Evolutionary conservation across 768 basidiomycete genomes (phyloP).

Genomic region (Hericium rajendrae): DNA sequence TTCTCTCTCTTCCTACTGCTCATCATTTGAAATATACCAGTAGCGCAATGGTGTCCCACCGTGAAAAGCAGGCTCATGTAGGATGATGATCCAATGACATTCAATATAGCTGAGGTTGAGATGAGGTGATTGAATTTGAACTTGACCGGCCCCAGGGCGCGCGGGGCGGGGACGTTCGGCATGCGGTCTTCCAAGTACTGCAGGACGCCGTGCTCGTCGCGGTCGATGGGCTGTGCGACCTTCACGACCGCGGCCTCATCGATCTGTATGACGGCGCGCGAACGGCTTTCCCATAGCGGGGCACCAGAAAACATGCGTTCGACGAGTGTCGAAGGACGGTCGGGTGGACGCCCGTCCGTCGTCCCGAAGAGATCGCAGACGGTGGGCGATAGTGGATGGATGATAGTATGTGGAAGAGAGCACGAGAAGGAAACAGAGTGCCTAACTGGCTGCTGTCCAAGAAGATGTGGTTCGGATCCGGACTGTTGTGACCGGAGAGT

Average conservation of each 20-base stretch:
- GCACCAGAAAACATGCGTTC: neutral
- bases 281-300: conserved; percentile 2
- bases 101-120: too few species aligned
- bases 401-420: too few species aligned
- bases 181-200: conserved; percentile 4
- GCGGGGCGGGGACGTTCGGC: neutral
- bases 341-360: neutral
- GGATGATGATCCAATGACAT: too few species aligned
- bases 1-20: too few species aligned
- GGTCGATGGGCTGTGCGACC: conserved; percentile 4
- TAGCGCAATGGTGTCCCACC: too few species aligned
- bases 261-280: conserved; percentile 8
- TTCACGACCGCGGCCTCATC: conserved; percentile 9
- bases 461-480: too few species aligned
- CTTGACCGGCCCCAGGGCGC: conserved; percentile 1
- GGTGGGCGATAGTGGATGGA: neutral
- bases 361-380: neutral
- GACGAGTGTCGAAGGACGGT: neutral
- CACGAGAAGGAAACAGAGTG: too few species aligned
- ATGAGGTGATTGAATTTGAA: too few species aligned
- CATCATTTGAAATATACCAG: too few species aligned
- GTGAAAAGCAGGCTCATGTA: too few species aligned
- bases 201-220: conserved; percentile 10
- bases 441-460: too few species aligned
- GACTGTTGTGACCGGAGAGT: too few species aligned